Evolutionary conservation across 176 grass and related monocot species (phyloP).

Genomic region (Tillandsia leiboldiana): DNA sequence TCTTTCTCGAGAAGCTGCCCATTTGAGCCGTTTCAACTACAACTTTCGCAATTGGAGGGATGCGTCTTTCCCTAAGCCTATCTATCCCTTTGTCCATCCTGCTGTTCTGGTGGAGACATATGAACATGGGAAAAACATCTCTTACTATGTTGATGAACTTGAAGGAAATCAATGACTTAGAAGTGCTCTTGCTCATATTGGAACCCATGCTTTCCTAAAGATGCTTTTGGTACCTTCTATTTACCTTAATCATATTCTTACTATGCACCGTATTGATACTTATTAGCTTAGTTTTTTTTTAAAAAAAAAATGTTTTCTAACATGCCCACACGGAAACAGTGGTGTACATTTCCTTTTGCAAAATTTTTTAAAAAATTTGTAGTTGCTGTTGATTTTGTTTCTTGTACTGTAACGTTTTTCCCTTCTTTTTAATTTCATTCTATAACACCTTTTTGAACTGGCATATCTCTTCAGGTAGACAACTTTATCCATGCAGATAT

Average conservation of each 20-base stretch:
- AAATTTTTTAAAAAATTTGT: too few species aligned
- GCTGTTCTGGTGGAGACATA: constrained; percentile 96
- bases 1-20: constrained; percentile 91
- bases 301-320: background rate
- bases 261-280: background rate
- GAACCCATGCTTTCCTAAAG: constrained; percentile 89
- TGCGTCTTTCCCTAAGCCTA: constrained; percentile 80
- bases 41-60: constrained; percentile 92
- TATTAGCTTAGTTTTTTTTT: background rate
- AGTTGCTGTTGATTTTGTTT: too few species aligned
- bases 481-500: constrained; percentile 99
- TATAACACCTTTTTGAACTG: background rate
- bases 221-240: constrained; percentile 79
- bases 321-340: too few species aligned
- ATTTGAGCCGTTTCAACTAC: constrained; percentile 95
- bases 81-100: constrained; percentile 95
- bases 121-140: constrained; percentile 69
- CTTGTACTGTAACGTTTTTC: too few species aligned
- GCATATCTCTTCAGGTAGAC: constrained; percentile 55
- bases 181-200: constrained; percentile 92
- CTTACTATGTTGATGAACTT: constrained; percentile 88
- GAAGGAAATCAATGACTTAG: constrained; percentile 68
- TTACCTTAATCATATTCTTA: background rate
- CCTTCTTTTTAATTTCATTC: background rate
- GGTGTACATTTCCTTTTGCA: too few species aligned